Evolutionary conservation across 352 stramenopile genomes (phyloP).

Genomic region (Globisporangium cystogenes): DNA sequence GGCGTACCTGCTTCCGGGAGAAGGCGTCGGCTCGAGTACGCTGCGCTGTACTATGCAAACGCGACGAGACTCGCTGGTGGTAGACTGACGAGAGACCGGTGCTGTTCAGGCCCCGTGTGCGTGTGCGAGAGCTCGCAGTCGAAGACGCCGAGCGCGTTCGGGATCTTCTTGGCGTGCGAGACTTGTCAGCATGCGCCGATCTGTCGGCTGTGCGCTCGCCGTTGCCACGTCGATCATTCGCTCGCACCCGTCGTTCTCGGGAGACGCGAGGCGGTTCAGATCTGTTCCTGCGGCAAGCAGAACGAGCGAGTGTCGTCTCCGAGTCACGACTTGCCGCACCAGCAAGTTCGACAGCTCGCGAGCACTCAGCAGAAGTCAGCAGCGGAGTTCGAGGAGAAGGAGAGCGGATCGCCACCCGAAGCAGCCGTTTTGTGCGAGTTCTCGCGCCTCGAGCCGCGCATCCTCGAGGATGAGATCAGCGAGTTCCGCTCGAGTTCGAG

Average conservation of each 20-base stretch:
- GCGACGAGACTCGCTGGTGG: too few relatives aligned
- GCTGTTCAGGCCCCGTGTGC: conserved; percentile 9
- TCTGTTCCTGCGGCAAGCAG: too few relatives aligned
- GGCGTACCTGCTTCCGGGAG: conserved; percentile 8
- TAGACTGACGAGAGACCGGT: conserved; percentile 3
- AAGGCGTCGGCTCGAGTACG: conserved; percentile 3
- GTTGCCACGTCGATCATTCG: conserved; percentile 40
- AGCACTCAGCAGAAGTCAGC: too few relatives aligned
- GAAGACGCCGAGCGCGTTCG: conserved; percentile 17
- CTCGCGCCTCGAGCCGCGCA: background rate
- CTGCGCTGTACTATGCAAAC: too few relatives aligned
- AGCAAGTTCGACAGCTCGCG: background rate
- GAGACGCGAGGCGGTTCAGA: too few relatives aligned
- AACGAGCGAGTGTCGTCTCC: background rate
- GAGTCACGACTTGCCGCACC: background rate
- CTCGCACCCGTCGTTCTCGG: conserved; percentile 14
- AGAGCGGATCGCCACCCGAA: background rate
- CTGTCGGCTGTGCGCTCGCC: conserved; percentile 42
- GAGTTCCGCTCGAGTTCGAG: background rate
- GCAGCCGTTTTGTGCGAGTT: background rate
- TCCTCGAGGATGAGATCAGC: conserved; percentile 7
- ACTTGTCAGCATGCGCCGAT: conserved; percentile 35
- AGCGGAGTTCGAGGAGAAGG: too few relatives aligned
- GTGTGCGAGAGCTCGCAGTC: conserved; percentile 28
- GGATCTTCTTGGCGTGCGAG: conserved; percentile 41